Evolutionary conservation across 805 yeast genomes (phyloP).

Genomic region (Yarrowia porcina): DNA sequence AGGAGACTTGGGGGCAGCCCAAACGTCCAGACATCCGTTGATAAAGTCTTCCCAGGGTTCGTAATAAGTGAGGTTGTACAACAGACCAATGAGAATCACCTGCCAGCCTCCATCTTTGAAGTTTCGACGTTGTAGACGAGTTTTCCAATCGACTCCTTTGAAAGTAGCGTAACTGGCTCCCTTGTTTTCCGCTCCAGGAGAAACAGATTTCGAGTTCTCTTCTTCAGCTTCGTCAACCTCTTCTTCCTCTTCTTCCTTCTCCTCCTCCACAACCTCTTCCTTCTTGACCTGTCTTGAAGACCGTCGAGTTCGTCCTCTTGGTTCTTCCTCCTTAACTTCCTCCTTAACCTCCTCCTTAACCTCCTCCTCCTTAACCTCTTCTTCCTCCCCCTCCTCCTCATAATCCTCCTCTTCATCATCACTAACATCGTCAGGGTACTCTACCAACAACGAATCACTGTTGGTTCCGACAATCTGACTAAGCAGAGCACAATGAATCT

Average conservation of each 20-base stretch:
- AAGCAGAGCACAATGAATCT: slow-evolving; percentile 64
- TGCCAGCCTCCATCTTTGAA: slow-evolving; percentile 89
- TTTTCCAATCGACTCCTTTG: slow-evolving; percentile 57
- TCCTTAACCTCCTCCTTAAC: slow-evolving; percentile 27
- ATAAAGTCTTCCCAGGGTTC: slow-evolving; percentile 53
- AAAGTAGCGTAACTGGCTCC: slow-evolving; percentile 31
- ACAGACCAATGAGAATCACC: slow-evolving; percentile 66
- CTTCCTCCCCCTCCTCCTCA: slow-evolving; percentile 34
- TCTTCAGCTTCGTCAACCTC: slow-evolving; percentile 33
- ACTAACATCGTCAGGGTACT: slow-evolving; percentile 35
- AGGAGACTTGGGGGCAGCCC: slow-evolving; percentile 52
- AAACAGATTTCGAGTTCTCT: slow-evolving; percentile 25
- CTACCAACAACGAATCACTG: slow-evolving; percentile 40
- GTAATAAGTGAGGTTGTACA: slow-evolving; percentile 57
- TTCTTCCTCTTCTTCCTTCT: slow-evolving; percentile 31
- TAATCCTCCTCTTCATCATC: slow-evolving; percentile 35
- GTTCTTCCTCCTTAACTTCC: slow-evolving; percentile 33
- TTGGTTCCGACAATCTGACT: slow-evolving; percentile 51
- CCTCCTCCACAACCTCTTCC: slow-evolving; percentile 29
- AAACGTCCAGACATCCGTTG: slow-evolving; percentile 46
- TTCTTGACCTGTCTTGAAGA: slow-evolving; percentile 26
- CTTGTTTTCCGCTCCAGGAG: slow-evolving; percentile 35
- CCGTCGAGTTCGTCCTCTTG: slow-evolving; percentile 33
- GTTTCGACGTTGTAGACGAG: slow-evolving; percentile 65
- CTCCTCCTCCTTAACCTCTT: slow-evolving; percentile 31